Conservation (phyloP, 2,329 filamentous ascomycete species). For the Claviceps sorghi region DNA sequence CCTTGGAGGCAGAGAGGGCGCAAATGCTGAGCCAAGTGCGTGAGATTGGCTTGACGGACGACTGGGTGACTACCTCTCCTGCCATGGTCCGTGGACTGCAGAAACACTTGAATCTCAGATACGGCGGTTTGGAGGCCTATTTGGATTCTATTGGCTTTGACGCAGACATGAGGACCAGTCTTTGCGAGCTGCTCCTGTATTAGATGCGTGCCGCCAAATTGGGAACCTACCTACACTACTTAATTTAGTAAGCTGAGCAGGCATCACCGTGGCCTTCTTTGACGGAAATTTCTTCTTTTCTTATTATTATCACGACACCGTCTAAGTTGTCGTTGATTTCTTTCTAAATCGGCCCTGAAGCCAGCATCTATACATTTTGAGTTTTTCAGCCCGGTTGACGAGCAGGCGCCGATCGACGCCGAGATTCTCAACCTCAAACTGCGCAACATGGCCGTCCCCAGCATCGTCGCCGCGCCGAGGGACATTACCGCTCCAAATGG, state of each 20-base stretch:
- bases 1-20: conserved; percentile 45
- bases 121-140: conserved; percentile 55
- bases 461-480: conserved; percentile 12
- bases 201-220: conserved; percentile 11
- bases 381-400: conserved; percentile 75
- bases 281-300: neutral
- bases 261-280: too few relatives aligned
- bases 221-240: neutral
- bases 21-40: conserved; percentile 52
- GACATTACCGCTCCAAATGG: conserved; percentile 54
- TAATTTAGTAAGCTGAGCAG: neutral
- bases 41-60: conserved; percentile 56
- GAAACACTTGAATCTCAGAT: conserved; percentile 41
- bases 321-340: conserved; percentile 26
- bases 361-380: conserved; percentile 99
- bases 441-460: conserved; percentile 13
- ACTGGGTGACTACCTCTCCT: conserved; percentile 52
- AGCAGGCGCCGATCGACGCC: conserved; percentile 78
- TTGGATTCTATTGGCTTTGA: conserved; percentile 46
- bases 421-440: conserved; percentile 62
- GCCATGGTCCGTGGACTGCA: conserved; percentile 48
- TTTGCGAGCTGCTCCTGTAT: conserved; percentile 29
- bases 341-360: conserved; percentile 73
- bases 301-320: neutral
- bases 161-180: conserved; percentile 22